A percentile compares a stretch with the other conserved stretches of the same genome.
Evolutionary conservation across 2,329 filamentous ascomycete species (phyloP).

Genomic region (Calonectria hongkongensis): DNA sequence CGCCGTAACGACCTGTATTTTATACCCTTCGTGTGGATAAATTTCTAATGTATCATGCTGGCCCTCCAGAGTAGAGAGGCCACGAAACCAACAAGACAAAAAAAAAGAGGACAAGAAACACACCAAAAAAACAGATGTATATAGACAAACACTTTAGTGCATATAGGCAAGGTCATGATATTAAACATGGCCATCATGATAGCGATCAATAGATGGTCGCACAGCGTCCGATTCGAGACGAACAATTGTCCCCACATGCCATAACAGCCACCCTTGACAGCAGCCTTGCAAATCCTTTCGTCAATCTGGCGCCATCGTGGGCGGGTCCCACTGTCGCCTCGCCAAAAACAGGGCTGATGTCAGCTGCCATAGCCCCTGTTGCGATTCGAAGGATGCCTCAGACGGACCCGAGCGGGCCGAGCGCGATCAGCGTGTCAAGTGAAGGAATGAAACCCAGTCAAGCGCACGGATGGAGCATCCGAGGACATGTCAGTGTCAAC

Average conservation of each 20-base stretch:
- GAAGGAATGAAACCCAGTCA: slow-evolving; percentile 11
- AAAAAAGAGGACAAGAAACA: neutral
- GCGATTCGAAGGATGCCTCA: slow-evolving; percentile 1
- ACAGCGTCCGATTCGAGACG: neutral
- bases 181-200: slow-evolving; percentile 11
- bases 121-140: neutral
- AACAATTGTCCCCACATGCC: neutral
- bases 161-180: neutral
- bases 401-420: slow-evolving; percentile 5
- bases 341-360: neutral
- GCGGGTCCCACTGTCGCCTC: neutral
- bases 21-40: slow-evolving; percentile 12
- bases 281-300: slow-evolving; percentile 24
- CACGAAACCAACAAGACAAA: neutral
- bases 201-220: slow-evolving; percentile 15
- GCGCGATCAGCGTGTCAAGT: slow-evolving; percentile 16
- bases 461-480: slow-evolving; percentile 16
- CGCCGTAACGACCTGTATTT: slow-evolving; percentile 16
- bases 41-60: slow-evolving; percentile 20
- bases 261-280: slow-evolving; percentile 11
- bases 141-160: slow-evolving; percentile 19
- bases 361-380: slow-evolving; percentile 13
- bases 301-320: slow-evolving; percentile 6
- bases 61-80: slow-evolving; percentile 1
- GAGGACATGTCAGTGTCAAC: neutral